phyloP scores from a whole-genome alignment of 306 rosid species.

The Myrica gale region DNA sequence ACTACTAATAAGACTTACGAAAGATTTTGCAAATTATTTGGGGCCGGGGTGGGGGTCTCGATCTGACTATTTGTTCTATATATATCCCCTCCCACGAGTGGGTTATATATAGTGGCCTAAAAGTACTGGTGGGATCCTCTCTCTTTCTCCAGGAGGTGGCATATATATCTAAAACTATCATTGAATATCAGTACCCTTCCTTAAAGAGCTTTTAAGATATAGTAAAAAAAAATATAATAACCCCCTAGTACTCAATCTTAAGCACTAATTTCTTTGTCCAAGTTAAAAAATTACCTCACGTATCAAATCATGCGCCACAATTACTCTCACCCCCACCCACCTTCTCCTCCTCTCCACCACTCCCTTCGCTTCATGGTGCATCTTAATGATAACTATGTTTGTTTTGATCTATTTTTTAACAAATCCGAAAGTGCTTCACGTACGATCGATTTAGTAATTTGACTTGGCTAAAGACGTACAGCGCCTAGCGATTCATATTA shows the following conservation, averaged over 20 bases:
- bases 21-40: too few species aligned
- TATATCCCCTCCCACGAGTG: constrained; percentile 21
- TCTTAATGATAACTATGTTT: background rate
- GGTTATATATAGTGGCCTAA: constrained; percentile 28
- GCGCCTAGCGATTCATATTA: background rate
- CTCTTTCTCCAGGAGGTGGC: background rate
- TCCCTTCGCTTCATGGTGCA: constrained; percentile 28
- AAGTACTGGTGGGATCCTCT: constrained; percentile 11
- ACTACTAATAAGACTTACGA: too few species aligned
- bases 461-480: constrained; percentile 1
- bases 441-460: background rate
- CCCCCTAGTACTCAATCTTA: background rate
- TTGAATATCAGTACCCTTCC: background rate
- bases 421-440: background rate
- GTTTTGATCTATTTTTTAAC: background rate
- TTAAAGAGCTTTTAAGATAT: constrained; percentile 1
- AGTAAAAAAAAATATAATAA: constrained; percentile 21
- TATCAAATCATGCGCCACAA: constrained; percentile 54
- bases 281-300: constrained; percentile 20
- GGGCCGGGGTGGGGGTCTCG: too few species aligned
- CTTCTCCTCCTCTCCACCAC: constrained; percentile 33
- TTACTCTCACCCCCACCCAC: constrained; percentile 42
- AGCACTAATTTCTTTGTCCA: constrained; percentile 4
- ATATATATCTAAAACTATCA: background rate
- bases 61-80: too few species aligned